Conservation (phyloP, 1,139 yeast species). For the Kodamaea fungicola region DNA sequence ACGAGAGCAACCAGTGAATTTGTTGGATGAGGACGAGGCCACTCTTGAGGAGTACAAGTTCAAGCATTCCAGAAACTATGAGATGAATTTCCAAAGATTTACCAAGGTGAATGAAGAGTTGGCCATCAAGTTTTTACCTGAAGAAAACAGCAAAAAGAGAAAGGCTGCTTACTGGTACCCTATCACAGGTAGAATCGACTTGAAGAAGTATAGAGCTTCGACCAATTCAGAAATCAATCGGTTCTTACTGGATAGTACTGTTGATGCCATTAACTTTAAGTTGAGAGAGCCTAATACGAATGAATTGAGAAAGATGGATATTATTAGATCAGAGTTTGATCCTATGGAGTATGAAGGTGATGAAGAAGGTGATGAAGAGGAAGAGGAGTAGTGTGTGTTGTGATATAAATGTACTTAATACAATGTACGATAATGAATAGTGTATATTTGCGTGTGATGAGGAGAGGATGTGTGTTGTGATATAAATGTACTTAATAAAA, state of each 20-base stretch:
- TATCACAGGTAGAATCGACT: slow-evolving; percentile 69
- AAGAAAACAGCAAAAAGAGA: slow-evolving; percentile 56
- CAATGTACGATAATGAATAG: too few species aligned
- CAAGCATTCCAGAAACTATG: slow-evolving; percentile 74
- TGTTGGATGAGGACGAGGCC: slow-evolving; percentile 39
- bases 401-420: too few species aligned
- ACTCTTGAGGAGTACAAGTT: slow-evolving; percentile 45
- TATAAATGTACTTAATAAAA: too few species aligned
- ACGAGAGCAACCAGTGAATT: slow-evolving; percentile 44
- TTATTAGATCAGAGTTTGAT: slow-evolving; percentile 64
- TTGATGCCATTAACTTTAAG: slow-evolving; percentile 54
- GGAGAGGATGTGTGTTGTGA: too few species aligned
- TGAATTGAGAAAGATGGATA: slow-evolving; percentile 68
- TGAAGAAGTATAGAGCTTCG: slow-evolving; percentile 74
- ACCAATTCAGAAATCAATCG: slow-evolving; percentile 47
- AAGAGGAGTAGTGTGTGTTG: slow-evolving; percentile 13
- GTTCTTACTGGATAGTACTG: slow-evolving; percentile 48
- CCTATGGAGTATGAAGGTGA: slow-evolving; percentile 69
- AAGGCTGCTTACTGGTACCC: slow-evolving; percentile 76
- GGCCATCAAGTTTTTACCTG: slow-evolving; percentile 46
- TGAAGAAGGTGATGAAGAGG: slow-evolving; percentile 39
- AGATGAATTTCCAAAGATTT: slow-evolving; percentile 58
- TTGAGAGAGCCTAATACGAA: slow-evolving; percentile 72
- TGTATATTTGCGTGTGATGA: too few species aligned
- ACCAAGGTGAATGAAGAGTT: slow-evolving; percentile 45